A percentile compares a stretch with the other conserved stretches of the same genome.
phyloP scores from a whole-genome alignment of 2,329 filamentous ascomycete species.

The Cercospora janseana region DNA sequence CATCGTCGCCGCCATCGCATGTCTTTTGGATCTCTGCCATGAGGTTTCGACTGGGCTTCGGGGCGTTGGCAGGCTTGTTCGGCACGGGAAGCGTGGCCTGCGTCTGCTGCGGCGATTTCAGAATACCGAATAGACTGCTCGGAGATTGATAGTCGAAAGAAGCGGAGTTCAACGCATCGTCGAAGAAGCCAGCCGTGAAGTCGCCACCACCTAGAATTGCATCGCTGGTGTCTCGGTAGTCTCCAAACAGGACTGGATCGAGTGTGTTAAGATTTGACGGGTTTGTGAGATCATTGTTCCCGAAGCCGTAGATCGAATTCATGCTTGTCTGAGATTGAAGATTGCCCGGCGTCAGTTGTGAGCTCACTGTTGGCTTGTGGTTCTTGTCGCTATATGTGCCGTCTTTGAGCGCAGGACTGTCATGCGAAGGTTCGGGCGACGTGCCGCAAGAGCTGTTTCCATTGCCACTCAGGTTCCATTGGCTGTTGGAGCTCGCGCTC shows the following conservation, averaged over 20 bases:
- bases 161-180: constrained; percentile 49
- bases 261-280: constrained; percentile 63
- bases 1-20: constrained; percentile 69
- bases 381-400: constrained; percentile 55
- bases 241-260: constrained; percentile 85
- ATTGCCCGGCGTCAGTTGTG: constrained; percentile 17
- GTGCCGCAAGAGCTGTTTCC: constrained; percentile 69
- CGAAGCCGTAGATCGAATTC: constrained; percentile 23
- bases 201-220: constrained; percentile 70
- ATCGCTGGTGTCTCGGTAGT: constrained; percentile 87
- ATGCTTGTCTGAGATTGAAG: constrained; percentile 23
- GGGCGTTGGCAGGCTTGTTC: constrained; percentile 11
- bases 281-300: constrained; percentile 28
- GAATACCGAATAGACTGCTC: constrained; percentile 63
- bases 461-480: constrained; percentile 53
- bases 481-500: constrained; percentile 52
- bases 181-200: constrained; percentile 74
- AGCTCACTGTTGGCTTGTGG: constrained; percentile 35
- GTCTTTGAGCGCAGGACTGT: constrained; percentile 63
- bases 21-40: constrained; percentile 74
- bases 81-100: constrained; percentile 18
- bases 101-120: constrained; percentile 40
- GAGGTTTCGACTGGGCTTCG: constrained; percentile 53
- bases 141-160: constrained; percentile 71
- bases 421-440: constrained; percentile 71